These are phyloP conservation scores for Phaffomyces thermotolerans DNA, from an alignment of 805 yeast genomes.

Conservation along the genomic window DNA sequence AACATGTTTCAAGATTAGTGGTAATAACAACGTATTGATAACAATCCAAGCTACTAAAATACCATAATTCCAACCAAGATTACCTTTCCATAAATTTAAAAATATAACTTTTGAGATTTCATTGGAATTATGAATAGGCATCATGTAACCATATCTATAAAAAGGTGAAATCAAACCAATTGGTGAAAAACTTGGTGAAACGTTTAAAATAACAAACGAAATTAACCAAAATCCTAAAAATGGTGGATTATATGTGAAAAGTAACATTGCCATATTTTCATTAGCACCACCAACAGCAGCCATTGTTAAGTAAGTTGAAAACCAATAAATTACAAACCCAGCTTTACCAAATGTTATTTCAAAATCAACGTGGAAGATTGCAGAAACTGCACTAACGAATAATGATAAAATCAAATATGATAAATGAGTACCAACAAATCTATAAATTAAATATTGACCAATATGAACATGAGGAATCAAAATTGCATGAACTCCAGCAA, in stretches of 20 bases:
- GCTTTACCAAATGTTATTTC: slow-evolving; percentile 51
- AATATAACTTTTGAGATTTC: slow-evolving; percentile 56
- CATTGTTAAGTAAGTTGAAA: slow-evolving; percentile 60
- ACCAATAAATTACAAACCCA: slow-evolving; percentile 74
- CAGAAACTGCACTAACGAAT: slow-evolving; percentile 50
- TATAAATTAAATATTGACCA: slow-evolving; percentile 41
- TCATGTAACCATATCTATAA: slow-evolving; percentile 57
- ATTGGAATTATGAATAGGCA: slow-evolving; percentile 62
- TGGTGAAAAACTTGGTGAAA: slow-evolving; percentile 63
- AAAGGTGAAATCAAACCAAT: slow-evolving; percentile 50
- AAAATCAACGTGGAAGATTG: slow-evolving; percentile 62
- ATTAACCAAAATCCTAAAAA: slow-evolving; percentile 64
- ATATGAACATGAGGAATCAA: slow-evolving; percentile 41
- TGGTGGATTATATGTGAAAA: slow-evolving; percentile 52
- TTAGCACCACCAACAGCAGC: slow-evolving; percentile 71
- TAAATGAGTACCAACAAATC: slow-evolving; percentile 42
- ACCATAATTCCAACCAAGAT: slow-evolving; percentile 55
- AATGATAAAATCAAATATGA: slow-evolving; percentile 53
- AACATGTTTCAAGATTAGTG: slow-evolving; percentile 38
- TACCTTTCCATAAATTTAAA: slow-evolving; percentile 47
- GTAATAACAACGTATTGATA: slow-evolving; percentile 36
- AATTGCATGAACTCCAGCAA: slow-evolving; percentile 42
- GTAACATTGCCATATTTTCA: slow-evolving; percentile 52
- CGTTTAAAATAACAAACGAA: slow-evolving; percentile 61
- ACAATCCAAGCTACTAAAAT: slow-evolving; percentile 56